Conservation (phyloP, 371 early-diverging fungal genomes). For the Dichotomocladium elegans region DNA sequence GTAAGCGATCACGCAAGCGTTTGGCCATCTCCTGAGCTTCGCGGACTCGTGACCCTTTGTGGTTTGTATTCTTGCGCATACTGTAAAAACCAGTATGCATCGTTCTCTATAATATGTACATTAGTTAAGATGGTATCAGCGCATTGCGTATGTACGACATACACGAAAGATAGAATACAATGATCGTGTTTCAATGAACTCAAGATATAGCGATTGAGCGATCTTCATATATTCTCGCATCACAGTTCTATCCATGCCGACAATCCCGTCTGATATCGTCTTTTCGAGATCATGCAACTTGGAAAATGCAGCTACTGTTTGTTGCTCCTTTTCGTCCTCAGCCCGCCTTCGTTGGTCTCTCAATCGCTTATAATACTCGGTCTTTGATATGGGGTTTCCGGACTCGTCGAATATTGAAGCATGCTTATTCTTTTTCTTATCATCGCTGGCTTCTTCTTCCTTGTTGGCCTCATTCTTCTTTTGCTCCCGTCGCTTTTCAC, state of each 20-base stretch:
- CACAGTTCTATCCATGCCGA: conserved; percentile 17
- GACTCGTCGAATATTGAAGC: conserved; percentile 30
- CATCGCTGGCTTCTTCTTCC: neutral
- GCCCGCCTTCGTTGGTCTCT: neutral
- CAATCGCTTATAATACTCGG: conserved; percentile 3
- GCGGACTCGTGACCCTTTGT: neutral
- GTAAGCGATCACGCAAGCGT: conserved; percentile 21
- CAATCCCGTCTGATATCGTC: conserved; percentile 16
- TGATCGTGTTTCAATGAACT: conserved; percentile 46
- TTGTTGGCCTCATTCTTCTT: conserved; percentile 1
- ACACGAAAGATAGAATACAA: conserved; percentile 57
- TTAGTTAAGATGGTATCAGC: too few species aligned
- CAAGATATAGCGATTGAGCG: conserved; percentile 43
- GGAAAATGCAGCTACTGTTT: conserved; percentile 15
- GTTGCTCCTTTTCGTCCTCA: conserved; percentile 21
- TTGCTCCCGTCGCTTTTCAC: conserved; percentile 19
- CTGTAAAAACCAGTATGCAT: conserved; percentile 1
- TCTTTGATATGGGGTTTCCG: neutral
- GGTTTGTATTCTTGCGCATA: neutral
- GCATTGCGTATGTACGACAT: too few species aligned
- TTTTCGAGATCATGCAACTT: conserved; percentile 31
- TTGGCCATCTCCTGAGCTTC: conserved; percentile 33
- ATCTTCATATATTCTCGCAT: conserved; percentile 49
- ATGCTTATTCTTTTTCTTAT: conserved; percentile 3
- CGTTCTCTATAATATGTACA: too few species aligned